Evolutionary conservation across 1,284 basidiomycete genomes (phyloP), one percentile per base, ranked within the genome.

Genomic region (Microbotryomycetes sp.): DNA sequence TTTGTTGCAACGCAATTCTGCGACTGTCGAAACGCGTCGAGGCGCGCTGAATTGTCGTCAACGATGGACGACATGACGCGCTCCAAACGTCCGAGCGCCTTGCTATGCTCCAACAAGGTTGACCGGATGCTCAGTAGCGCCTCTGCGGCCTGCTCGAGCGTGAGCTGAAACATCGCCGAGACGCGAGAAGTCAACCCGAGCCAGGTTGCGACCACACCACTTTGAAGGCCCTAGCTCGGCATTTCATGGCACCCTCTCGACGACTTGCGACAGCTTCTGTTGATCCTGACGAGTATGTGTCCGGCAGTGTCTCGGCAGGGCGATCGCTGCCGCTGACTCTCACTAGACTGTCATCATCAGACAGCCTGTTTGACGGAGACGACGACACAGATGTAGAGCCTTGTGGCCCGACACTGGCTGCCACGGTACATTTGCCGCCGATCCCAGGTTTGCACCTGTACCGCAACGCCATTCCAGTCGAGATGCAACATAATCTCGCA

Each of bases 1-100:
- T 90, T 90, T 73, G 83, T 86, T 71, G 88, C 83, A 68, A 89
- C 87, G 1, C 81, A 81, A 66, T 87, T 82, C 72, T 90, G 88
- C 29, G 87, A 75, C 2, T 80, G 77, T 18, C 85, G 73, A 73
- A 89, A 87, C 53, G 76, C 73, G 53, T 79, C 76, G 62, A 83
- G 75, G 13, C 46, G 60, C 18, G 21, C 23, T 4, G 21, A 27
- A 11, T 60, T 46, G 31, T 47, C 53, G 54, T 64, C 30, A 15
- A 58, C 59, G 52, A 65, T n/a, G 2, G 41, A 13, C 1, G 60
- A 60, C 27, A 69, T 23, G 24, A 62, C 21, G 7, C 26, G 21
- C 31, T 64, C 65, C n/a, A 69, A 41, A 6, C 18, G 5, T 6
- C 6, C 41, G 15, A 69, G 47, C 2, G 67, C 67, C 15, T 50